Percentiles rank a stretch among this genome's conserved stretches.
These are phyloP conservation scores for Saccharomycopsis selenospora DNA, from an alignment of 805 yeast genomes.

Conservation along the genomic window DNA sequence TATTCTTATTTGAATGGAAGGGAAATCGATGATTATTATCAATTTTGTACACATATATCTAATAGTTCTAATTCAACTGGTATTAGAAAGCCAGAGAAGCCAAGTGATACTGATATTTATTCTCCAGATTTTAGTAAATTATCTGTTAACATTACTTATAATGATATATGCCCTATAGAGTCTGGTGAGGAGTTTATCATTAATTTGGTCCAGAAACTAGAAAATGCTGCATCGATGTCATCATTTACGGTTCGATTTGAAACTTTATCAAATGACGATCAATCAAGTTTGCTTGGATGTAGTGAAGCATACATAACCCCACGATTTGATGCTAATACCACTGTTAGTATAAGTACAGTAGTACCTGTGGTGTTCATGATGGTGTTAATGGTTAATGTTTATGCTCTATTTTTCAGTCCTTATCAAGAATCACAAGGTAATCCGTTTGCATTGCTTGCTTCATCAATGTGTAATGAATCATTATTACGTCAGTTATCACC, in stretches of 20 bases:
- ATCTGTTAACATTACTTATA: neutral
- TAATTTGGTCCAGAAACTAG: slow-evolving; percentile 24
- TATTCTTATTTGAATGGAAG: slow-evolving; percentile 38
- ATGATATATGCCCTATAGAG: slow-evolving; percentile 28
- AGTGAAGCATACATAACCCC: slow-evolving; percentile 43
- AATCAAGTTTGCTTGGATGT: slow-evolving; percentile 40
- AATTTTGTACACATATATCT: slow-evolving; percentile 35
- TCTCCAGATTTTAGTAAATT: slow-evolving; percentile 5
- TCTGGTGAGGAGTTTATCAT: slow-evolving; percentile 25
- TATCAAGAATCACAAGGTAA: slow-evolving; percentile 47
- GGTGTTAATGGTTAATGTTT: slow-evolving; percentile 30
- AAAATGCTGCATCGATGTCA: slow-evolving; percentile 33
- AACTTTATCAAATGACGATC: slow-evolving; percentile 34
- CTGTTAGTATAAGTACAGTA: slow-evolving; percentile 33
- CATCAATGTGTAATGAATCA: slow-evolving; percentile 53
- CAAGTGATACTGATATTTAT: neutral
- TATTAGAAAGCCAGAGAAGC: neutral
- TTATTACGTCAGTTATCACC: slow-evolving; percentile 52
- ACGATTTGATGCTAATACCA: slow-evolving; percentile 32
- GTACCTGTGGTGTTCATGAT: slow-evolving; percentile 36
- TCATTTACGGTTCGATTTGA: slow-evolving; percentile 38
- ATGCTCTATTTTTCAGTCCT: slow-evolving; percentile 41
- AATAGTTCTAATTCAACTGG: neutral
- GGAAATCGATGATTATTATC: slow-evolving; percentile 32
- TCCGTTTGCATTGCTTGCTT: slow-evolving; percentile 44